These are phyloP conservation scores for Fusarium euwallaceae DNA, from an alignment of 2,329 filamentous ascomycete genomes.

Conservation along the genomic window DNA sequence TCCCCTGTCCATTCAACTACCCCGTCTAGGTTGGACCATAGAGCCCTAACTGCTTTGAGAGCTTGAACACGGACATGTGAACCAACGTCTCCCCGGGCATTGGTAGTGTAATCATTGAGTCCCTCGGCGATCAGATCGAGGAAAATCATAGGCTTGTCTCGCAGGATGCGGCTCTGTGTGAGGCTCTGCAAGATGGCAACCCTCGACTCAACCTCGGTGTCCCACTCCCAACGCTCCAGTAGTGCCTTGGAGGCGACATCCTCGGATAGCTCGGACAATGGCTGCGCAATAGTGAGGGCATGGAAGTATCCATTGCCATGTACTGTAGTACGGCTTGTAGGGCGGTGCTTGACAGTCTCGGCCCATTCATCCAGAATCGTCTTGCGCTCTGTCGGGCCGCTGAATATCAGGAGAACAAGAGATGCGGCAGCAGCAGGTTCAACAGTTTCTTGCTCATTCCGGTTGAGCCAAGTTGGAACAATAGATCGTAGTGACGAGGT, in stretches of 20 bases:
- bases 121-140: slow-evolving; percentile 65
- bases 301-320: slow-evolving; percentile 66
- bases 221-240: slow-evolving; percentile 65
- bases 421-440: slow-evolving; percentile 65
- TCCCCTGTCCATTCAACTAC: slow-evolving; percentile 41
- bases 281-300: slow-evolving; percentile 65
- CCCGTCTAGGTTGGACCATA: slow-evolving; percentile 60
- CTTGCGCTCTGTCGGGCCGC: slow-evolving; percentile 52
- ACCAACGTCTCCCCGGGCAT: slow-evolving; percentile 89
- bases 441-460: slow-evolving; percentile 65
- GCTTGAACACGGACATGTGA: slow-evolving; percentile 87
- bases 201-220: slow-evolving; percentile 64
- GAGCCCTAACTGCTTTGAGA: slow-evolving; percentile 78
- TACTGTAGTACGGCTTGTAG: slow-evolving; percentile 50
- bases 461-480: slow-evolving; percentile 62
- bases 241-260: slow-evolving; percentile 61
- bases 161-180: slow-evolving; percentile 60
- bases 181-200: slow-evolving; percentile 69
- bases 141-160: slow-evolving; percentile 56
- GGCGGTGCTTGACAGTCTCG: slow-evolving; percentile 53
- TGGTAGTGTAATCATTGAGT: slow-evolving; percentile 91
- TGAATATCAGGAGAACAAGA: slow-evolving; percentile 63
- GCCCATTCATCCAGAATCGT: slow-evolving; percentile 62
- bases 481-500: slow-evolving; percentile 48
- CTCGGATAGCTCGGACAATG: slow-evolving; percentile 49